Percentiles rank a stretch among this genome's conserved stretches.
These are phyloP conservation scores for Excoecaria agallocha DNA, from an alignment of 345 rosid species.

Conservation along the genomic window DNA sequence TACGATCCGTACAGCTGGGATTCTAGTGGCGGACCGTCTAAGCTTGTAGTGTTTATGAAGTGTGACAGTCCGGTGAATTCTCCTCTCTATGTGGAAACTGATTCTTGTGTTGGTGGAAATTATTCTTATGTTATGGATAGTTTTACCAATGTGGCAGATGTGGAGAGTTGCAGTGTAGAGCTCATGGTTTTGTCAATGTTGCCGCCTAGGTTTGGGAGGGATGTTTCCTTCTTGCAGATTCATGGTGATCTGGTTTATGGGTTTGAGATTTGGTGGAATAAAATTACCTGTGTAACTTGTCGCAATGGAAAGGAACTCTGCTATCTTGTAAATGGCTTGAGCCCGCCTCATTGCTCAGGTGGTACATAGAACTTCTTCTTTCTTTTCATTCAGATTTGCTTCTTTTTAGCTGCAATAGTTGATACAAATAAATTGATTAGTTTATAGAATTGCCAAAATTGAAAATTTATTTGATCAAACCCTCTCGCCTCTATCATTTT, in stretches of 20 bases:
- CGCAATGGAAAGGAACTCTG: neutral
- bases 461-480: neutral
- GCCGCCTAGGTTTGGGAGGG: neutral
- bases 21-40: neutral
- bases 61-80: constrained; percentile 11
- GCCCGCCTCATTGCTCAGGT: neutral
- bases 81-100: constrained; percentile 5
- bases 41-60: constrained; percentile 3
- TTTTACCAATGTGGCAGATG: neutral
- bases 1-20: constrained; percentile 10
- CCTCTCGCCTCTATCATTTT: too few relatives aligned
- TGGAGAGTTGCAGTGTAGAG: constrained; percentile 14
- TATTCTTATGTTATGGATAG: constrained; percentile 3
- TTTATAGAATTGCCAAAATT: neutral
- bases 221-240: neutral
- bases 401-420: neutral
- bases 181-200: neutral
- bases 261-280: constrained; percentile 3
- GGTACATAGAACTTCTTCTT: neutral
- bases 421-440: neutral
- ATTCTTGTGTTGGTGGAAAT: neutral
- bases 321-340: neutral
- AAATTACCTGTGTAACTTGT: neutral
- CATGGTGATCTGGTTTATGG: constrained; percentile 10
- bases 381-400: neutral